These are phyloP conservation scores for Chalciporus piperatus DNA, from an alignment of 768 basidiomycete genomes.

Conservation along the genomic window DNA sequence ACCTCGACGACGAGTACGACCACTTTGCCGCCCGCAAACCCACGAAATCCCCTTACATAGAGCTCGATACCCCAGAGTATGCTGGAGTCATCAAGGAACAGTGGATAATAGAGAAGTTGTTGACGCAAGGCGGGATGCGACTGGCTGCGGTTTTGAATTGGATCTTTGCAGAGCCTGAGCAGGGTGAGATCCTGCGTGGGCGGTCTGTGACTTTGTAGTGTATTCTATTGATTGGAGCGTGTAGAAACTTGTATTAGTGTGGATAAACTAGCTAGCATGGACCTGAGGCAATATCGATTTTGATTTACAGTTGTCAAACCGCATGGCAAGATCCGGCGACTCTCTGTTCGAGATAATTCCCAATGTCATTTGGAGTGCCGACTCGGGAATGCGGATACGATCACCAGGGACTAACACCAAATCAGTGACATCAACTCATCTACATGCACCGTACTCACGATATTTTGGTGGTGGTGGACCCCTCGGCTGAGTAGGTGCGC, in stretches of 20 bases:
- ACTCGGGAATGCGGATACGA: too few species aligned
- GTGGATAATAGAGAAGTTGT: conserved; percentile 75
- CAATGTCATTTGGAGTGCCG: too few species aligned
- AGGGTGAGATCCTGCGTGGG: not conserved
- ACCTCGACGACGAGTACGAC: not conserved
- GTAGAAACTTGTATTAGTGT: not conserved
- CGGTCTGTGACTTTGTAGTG: conserved; percentile 5
- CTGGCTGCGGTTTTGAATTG: conserved; percentile 82
- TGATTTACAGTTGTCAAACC: too few species aligned
- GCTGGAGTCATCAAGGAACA: conserved; percentile 61
- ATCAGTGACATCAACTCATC: too few species aligned
- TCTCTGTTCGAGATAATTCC: too few species aligned
- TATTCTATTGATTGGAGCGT: not conserved
- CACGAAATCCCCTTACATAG: conserved; percentile 42
- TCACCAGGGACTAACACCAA: too few species aligned
- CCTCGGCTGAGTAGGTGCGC: too few species aligned
- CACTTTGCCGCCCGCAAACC: not conserved
- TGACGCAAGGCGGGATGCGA: conserved; percentile 81
- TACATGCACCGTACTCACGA: too few species aligned
- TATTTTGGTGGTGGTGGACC: too few species aligned
- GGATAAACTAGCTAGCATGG: too few species aligned
- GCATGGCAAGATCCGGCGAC: too few species aligned
- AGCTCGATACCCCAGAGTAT: conserved; percentile 83
- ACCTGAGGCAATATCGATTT: too few species aligned
- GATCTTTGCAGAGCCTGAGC: conserved; percentile 43